phyloP scores from a whole-genome alignment of 129 eudicot species.

The Sambucus nigra region DNA sequence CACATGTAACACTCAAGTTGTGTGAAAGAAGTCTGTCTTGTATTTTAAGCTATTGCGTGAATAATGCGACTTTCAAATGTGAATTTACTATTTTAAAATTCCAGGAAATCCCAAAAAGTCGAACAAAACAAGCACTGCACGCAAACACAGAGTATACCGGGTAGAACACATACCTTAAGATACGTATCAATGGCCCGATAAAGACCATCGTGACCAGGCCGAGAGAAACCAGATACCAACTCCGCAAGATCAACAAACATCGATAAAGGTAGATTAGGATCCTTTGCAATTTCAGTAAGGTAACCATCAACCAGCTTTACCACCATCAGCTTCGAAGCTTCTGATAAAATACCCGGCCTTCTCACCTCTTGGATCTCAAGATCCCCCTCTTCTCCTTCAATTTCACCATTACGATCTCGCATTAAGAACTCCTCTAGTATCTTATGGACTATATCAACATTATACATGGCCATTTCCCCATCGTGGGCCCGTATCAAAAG shows the following conservation, averaged over 20 bases:
- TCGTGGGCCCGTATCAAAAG: constrained; percentile 29
- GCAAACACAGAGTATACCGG: too few species aligned
- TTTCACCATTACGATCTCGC: constrained; percentile 24
- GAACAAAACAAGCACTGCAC: too few species aligned
- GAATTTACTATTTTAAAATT: too few species aligned
- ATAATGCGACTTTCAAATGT: too few species aligned
- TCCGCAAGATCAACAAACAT: constrained; percentile 67
- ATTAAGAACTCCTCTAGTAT: constrained; percentile 51
- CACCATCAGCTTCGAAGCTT: constrained; percentile 46
- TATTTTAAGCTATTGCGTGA: too few species aligned
- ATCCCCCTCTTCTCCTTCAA: constrained; percentile 19
- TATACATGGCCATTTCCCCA: constrained; percentile 31
- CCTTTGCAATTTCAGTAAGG: constrained; percentile 67
- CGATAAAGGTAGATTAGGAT: constrained; percentile 43
- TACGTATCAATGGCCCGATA: constrained; percentile 87
- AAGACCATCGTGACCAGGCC: constrained; percentile 71
- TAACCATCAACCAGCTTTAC: constrained; percentile 65
- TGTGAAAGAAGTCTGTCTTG: too few species aligned
- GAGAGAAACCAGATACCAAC: constrained; percentile 53
- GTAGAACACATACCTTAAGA: constrained; percentile 67
- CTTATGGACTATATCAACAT: constrained; percentile 46
- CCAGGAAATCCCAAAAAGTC: too few species aligned
- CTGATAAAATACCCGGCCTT: constrained; percentile 23
- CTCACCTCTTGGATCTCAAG: constrained; percentile 33
- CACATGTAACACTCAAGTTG: too few species aligned